Conservation (phyloP, 2,329 filamentous ascomycete genomes). For the Dactylonectria macrodidyma region DNA sequence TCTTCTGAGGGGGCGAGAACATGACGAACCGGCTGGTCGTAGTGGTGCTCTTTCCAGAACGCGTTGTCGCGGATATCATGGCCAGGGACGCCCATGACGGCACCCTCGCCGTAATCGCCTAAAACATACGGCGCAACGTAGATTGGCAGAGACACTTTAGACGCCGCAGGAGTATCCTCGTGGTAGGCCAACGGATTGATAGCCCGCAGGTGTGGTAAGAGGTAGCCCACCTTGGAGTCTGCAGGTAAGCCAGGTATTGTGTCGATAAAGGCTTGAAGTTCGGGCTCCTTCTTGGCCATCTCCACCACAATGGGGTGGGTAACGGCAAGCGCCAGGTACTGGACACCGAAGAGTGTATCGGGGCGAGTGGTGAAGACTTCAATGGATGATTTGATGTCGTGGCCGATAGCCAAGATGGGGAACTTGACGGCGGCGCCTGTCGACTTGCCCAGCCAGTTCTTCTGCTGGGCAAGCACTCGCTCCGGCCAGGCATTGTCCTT, state of each 20-base stretch:
- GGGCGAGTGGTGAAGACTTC: slow-evolving; percentile 88
- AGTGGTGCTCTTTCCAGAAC: slow-evolving; percentile 83
- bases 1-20: slow-evolving; percentile 72
- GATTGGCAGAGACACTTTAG: slow-evolving; percentile 75
- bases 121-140: slow-evolving; percentile 90
- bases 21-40: slow-evolving; percentile 71
- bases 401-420: slow-evolving; percentile 64
- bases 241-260: slow-evolving; percentile 69
- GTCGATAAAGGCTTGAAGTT: slow-evolving; percentile 78
- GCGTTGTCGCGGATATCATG: slow-evolving; percentile 85
- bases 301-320: slow-evolving; percentile 78
- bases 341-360: slow-evolving; percentile 89
- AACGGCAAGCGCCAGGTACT: slow-evolving; percentile 85
- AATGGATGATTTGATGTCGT: slow-evolving; percentile 63
- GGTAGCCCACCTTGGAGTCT: slow-evolving; percentile 77
- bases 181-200: slow-evolving; percentile 76
- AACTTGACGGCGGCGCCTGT: slow-evolving; percentile 82
- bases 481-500: slow-evolving; percentile 82
- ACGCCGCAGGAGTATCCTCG: slow-evolving; percentile 63
- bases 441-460: slow-evolving; percentile 90
- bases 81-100: slow-evolving; percentile 92
- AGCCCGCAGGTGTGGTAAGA: slow-evolving; percentile 73
- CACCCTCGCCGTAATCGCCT: slow-evolving; percentile 87
- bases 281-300: slow-evolving; percentile 71
- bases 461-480: slow-evolving; percentile 85